Percentiles rank a stretch among this genome's conserved stretches.
Conservation (phyloP, 2,329 filamentous ascomycete species). For the Arthrobotrys pseudoclavata region DNA sequence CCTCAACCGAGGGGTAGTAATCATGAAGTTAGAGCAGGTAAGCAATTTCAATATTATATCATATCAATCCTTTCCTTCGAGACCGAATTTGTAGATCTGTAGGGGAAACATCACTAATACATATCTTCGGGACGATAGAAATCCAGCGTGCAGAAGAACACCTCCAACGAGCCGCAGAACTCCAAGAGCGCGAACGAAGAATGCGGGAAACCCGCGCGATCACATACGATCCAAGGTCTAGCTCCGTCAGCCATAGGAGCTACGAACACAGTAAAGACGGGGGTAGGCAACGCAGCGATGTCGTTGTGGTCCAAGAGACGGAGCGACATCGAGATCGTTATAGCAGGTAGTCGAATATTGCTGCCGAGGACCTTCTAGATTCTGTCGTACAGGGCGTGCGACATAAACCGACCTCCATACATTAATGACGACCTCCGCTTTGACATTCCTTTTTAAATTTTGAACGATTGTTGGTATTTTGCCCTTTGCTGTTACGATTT, state of each 20-base stretch:
- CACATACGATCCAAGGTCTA: conserved; percentile 61
- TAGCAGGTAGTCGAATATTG: conserved; percentile 19
- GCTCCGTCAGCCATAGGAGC: conserved; percentile 48
- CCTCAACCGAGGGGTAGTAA: conserved; percentile 43
- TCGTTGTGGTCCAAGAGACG: conserved; percentile 48
- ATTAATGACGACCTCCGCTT: conserved; percentile 12
- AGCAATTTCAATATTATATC: neutral
- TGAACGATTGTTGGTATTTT: conserved; percentile 17
- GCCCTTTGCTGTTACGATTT: conserved; percentile 1
- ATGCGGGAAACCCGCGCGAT: conserved; percentile 33
- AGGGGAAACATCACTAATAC: neutral
- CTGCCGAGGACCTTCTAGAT: neutral
- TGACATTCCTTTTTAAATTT: neutral
- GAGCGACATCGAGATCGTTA: conserved; percentile 52
- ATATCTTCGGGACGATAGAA: conserved; percentile 50
- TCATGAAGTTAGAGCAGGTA: conserved; percentile 49
- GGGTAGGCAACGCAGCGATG: conserved; percentile 41
- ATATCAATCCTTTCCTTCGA: neutral
- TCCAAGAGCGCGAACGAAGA: conserved; percentile 51
- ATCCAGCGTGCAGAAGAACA: conserved; percentile 62
- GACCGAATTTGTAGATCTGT: neutral
- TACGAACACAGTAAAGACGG: conserved; percentile 55
- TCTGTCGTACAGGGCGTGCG: conserved; percentile 17
- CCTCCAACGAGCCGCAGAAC: conserved; percentile 44
- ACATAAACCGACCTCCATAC: conserved; percentile 7